Evolutionary conservation across 768 basidiomycete genomes (phyloP), one percentile per base, ranked within the genome.

Genomic region (Lactarius deliciosus): DNA sequence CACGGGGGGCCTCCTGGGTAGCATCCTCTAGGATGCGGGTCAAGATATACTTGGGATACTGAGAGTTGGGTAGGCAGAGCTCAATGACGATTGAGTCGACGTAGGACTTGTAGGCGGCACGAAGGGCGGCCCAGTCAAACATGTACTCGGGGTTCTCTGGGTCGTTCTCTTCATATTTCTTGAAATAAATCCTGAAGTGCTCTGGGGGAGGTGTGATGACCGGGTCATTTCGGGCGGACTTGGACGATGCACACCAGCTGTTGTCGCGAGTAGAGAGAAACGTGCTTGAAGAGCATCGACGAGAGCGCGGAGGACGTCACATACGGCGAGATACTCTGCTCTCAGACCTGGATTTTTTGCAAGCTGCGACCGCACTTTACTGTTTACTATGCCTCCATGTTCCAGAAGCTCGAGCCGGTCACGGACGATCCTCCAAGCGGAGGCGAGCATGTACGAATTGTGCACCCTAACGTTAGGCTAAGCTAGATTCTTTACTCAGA

Each of bases 61-160:
- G 79, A 3, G 86, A 86, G 57, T 80, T 78, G 6, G 92, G 92
- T 69, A 94, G 87, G 72, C 88, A 90, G 7, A 94, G 76, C 73
- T 94, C 92, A 65, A 94, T 84, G 68, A 94, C 83, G 65, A 93
- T 89, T 0, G 90, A 91, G 75, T 93, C 92, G 58, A 93, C 76
- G 77, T 92, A 92, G 4, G 92, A 94, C 71, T 82, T 81, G 70
- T 89, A 85, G 25, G 87, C 87, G 36, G 80, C 80, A 70, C 85
- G 84, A 67, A 91, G 75, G 60, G 81, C 81, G 8, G 68, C 77
- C 84, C 84, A 87, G 70, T 90, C 87, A 74, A 94, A 93, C 13
- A 82, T 77, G 54, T 86, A 79, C 68, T 85, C 85, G 15, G 80
- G 75, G 40, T 85, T 82, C 18, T 79, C 80, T 0, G 77, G 75